A percentile compares a stretch with the other conserved stretches of the same genome.
These are phyloP conservation scores for Paecilomyces variotii DNA, from an alignment of 2,329 filamentous ascomycete genomes.

Conservation along the genomic window DNA sequence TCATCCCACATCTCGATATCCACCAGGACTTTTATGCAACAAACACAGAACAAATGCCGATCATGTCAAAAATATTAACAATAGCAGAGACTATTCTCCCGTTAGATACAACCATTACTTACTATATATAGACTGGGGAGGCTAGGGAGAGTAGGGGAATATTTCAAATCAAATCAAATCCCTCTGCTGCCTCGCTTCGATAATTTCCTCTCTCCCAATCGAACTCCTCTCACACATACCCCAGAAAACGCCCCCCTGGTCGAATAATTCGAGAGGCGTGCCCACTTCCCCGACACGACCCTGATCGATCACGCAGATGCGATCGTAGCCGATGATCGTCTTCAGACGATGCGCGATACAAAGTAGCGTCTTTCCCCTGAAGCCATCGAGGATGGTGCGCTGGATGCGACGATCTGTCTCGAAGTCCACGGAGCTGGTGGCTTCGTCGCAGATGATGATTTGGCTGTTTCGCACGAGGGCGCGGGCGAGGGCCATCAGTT, in stretches of 20 bases:
- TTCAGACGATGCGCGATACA: slow-evolving; percentile 66
- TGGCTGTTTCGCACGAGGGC: slow-evolving; percentile 62
- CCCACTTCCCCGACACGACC: slow-evolving; percentile 51
- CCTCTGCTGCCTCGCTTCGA: background rate
- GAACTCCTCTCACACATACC: slow-evolving; percentile 4
- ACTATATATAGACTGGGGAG: too few relatives aligned
- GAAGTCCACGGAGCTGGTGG: slow-evolving; percentile 68
- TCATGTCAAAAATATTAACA: too few relatives aligned
- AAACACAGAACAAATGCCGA: too few relatives aligned
- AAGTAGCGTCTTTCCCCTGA: slow-evolving; percentile 56
- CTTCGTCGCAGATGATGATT: slow-evolving; percentile 69
- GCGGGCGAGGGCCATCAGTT: slow-evolving; percentile 63
- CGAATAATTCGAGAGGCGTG: slow-evolving; percentile 1
- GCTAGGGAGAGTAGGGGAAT: too few relatives aligned
- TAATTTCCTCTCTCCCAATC: background rate
- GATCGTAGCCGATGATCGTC: slow-evolving; percentile 66
- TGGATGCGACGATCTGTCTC: slow-evolving; percentile 64
- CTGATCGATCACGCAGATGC: slow-evolving; percentile 59
- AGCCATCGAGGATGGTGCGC: slow-evolving; percentile 61
- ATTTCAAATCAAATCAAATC: too few relatives aligned
- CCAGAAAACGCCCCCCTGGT: slow-evolving; percentile 4
- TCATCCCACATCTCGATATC: too few relatives aligned
- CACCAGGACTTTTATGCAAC: too few relatives aligned
- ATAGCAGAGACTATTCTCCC: too few relatives aligned
- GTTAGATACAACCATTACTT: too few relatives aligned